Evolutionary conservation across 768 basidiomycete genomes (phyloP), one percentile per base, ranked within the genome.

Genomic region (Boletus edulis): DNA sequence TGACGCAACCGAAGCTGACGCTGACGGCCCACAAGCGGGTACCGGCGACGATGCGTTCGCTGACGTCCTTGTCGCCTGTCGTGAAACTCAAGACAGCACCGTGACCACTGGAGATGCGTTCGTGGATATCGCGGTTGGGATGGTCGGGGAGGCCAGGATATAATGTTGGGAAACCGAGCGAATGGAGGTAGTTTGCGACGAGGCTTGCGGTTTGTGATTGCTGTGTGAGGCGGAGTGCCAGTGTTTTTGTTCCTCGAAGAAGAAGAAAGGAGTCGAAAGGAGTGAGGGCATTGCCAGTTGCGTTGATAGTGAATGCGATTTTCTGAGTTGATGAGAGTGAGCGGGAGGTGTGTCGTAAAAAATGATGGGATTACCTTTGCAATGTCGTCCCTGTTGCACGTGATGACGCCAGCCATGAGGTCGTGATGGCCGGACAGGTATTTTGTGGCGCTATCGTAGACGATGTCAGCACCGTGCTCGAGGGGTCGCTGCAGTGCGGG

Each of bases 391-490:
- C 90, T 78, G 74, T 94, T 91, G 75, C 94, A 97, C 27, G 85
- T 87, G 60, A 98, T 89, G 43, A 92, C 85, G 55, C 97, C 97
- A 0, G 97, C 96, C 97, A 99, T 99, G 59, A 99, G 84, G 69
- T 99, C 97, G 73, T 99, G 97, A 66, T 99, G 97, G 9, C 97
- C 97, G 54, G 91, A 94, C 44, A 99, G 80, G 72, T 98, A 98
- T 69, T 99, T 99, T 22, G 97, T 98, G 11, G 87, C 97, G 55
- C 93, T 95, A 72, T 99, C 97, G 66, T 99, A 99, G 10, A 98
- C 95, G 52, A 99, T 85, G 68, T 99, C 97, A 46, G 92, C 92
- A 15, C 96, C 97, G 52, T 97, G 88, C 65, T 98, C 94, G 37
- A 98, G 81, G 12, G 97, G 97, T 54, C 95, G 77, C 68, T 96